Base-by-base conservation (phyloP, 257 asterid species). In the Ehretia macrophylla region DNA sequence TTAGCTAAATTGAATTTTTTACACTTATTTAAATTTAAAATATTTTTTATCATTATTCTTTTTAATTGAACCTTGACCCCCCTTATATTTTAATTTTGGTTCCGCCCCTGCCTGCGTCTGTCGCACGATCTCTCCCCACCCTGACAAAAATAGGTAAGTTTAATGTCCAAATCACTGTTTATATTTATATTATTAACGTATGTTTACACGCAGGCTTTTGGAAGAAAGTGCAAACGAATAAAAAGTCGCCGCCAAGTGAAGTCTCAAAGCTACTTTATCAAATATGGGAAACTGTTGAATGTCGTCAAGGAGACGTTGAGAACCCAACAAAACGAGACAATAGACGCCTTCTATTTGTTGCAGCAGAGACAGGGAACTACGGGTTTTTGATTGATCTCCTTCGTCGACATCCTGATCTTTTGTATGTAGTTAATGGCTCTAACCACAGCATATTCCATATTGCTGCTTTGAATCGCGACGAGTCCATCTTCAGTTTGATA, bases 361-460 rank as follows among this genome's bases (percentile, higher is more conserved):
- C 82, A 0, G 73, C 73, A 10, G 63, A 65, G 23, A 14, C 56
- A 8, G 79, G 67, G 19, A 77, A 77, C 14, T 72, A 64, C 5
- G 79, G 50, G 5, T 68, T 77, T 22, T n/a, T 77, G 64, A 66
- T 65, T 1, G 73, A 77, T 49, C 47, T 77, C 1, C 52, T 72
- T 32, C 19, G 18, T 14, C 39, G 65, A 8, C 55, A 77, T 55
- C 79, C 70, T 0, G 67, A 72, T 55, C 54, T 77, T 46, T n/a
- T 77, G 5, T 72, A 72, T 13, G 62, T 62, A 68, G 53, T 65
- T 1, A 68, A 77, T 16, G 17, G 8, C 0, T 11, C 42, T 3
- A 68, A 42, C 20, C 73, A 72, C 5, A 77, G 63, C 76, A 72
- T 77, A 21, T 65, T 77, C 8, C 82, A 77, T 39, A 65, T 77